A percentile compares a stretch with the other conserved stretches of the same genome.
Conservation (phyloP, 768 basidiomycete species). For the Tricholoma furcatifolium region DNA sequence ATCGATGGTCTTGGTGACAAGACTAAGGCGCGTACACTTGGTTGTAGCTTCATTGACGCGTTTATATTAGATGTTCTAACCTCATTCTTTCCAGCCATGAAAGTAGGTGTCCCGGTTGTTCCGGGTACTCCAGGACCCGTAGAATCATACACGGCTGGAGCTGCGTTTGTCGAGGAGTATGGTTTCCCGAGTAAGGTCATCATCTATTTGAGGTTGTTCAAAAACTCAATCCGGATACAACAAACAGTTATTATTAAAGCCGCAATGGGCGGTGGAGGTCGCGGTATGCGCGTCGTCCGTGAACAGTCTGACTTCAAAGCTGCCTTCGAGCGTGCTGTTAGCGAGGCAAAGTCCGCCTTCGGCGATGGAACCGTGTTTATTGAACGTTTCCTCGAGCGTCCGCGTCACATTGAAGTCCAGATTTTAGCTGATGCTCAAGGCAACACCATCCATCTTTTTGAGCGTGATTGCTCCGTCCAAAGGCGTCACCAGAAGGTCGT, state of each 20-base stretch:
- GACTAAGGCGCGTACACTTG: conserved; percentile 92
- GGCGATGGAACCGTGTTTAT: conserved; percentile 99
- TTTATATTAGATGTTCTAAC: conserved; percentile 4
- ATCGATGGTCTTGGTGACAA: conserved; percentile 99
- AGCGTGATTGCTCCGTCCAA: conserved; percentile 99
- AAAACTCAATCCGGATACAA: neutral
- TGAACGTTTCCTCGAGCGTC: conserved; percentile 95
- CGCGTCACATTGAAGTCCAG: conserved; percentile 97
- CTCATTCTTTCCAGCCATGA: conserved; percentile 59
- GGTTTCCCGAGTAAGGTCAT: conserved; percentile 77
- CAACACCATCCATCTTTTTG: conserved; percentile 97
- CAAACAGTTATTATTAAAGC: conserved; percentile 94
- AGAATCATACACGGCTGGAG: conserved; percentile 72
- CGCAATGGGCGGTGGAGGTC: conserved; percentile 97
- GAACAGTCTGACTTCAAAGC: conserved; percentile 90
- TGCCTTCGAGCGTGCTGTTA: conserved; percentile 88
- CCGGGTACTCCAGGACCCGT: conserved; percentile 98
- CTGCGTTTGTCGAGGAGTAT: conserved; percentile 89
- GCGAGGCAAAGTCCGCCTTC: conserved; percentile 94
- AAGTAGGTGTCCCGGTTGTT: conserved; percentile 91
- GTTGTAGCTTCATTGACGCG: conserved; percentile 36
- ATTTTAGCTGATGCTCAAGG: conserved; percentile 88
- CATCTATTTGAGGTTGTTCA: neutral
- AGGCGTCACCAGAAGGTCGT: conserved; percentile 98
- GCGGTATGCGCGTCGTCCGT: conserved; percentile 98